Evolutionary conservation across 1,284 basidiomycete species (phyloP), one percentile per base, ranked within the genome.

Genomic region (Heliocybe sulcata): DNA sequence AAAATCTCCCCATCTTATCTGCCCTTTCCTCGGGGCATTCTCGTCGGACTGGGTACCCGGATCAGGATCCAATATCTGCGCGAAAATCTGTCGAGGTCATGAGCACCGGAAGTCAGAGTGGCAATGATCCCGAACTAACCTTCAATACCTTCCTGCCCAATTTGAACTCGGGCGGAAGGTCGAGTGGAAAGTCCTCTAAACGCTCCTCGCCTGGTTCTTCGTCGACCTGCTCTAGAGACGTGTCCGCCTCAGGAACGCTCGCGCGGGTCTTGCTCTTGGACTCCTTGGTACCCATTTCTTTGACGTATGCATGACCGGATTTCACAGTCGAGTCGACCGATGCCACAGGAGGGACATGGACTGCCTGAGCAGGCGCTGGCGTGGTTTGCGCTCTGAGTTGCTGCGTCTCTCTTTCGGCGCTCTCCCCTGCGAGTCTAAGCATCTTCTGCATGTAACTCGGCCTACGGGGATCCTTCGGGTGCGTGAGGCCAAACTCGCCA

Each of bases 1-100:
- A 35, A 59, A 59, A 27, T 59, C 56, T 8, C 45, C 58, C 58
- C 58, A 59, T 19, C 58, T 53, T 20, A 59, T 54, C 26, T 57
- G 56, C 3, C 58, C 58, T 23, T 51, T 52, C 51, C 57, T 59
- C 27, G 50, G 56, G 2, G 53, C 27, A 49, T 49, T 33, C 9
- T 52, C 45, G 27, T 20, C 48, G 2, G n/a, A 25, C 16, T 27
- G 26, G 1, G 48, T 19, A 12, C 45, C 38, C 2, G 54, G 54
- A 9, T 55, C 33, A 16, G 49, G 22, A 29, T 53, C 49, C 27
- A 57, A 12, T 10, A 57, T 19, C 25, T 38, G 51, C 22, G 42
- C 47, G 42, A 57, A 59, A 3, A 54, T n/a, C 53, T 33, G 48
- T 27, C 22, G 19, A 35, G 22, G 9, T 38, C 14, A 33, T 20